These are phyloP conservation scores for Neoboletus brunneissimus DNA, from an alignment of 768 basidiomycete genomes.

Conservation along the genomic window DNA sequence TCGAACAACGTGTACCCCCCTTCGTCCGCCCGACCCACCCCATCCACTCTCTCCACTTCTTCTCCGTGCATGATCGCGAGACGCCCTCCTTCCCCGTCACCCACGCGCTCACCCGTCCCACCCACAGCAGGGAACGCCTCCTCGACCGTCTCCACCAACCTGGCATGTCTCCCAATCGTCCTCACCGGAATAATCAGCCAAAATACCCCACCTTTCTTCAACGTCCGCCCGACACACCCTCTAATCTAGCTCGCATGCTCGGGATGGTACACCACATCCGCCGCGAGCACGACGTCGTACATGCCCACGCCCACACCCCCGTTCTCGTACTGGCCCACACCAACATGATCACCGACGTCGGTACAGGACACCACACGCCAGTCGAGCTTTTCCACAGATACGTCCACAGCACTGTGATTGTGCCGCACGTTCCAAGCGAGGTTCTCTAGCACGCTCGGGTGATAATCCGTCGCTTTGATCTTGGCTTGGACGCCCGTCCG, in stretches of 20 bases:
- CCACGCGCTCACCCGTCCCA: neutral
- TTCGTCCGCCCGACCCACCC: slow-evolving; percentile 69
- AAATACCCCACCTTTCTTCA: slow-evolving; percentile 51
- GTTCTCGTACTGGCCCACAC: neutral
- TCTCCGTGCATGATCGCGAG: slow-evolving; percentile 50
- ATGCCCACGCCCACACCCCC: neutral
- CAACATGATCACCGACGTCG: neutral
- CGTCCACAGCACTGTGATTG: slow-evolving; percentile 41
- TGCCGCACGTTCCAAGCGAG: slow-evolving; percentile 54
- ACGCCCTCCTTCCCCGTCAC: neutral
- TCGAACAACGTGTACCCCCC: slow-evolving; percentile 64
- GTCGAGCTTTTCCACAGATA: slow-evolving; percentile 55
- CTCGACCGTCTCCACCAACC: slow-evolving; percentile 54
- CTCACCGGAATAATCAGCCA: slow-evolving; percentile 74
- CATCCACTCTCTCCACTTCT: slow-evolving; percentile 46
- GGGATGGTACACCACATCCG: slow-evolving; percentile 77
- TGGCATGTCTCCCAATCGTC: slow-evolving; percentile 60
- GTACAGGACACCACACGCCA: slow-evolving; percentile 51
- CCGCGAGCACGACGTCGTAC: slow-evolving; percentile 73
- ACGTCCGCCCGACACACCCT: slow-evolving; percentile 51
- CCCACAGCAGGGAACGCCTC: slow-evolving; percentile 42
- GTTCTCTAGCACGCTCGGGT: slow-evolving; percentile 71
- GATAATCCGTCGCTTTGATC: slow-evolving; percentile 75
- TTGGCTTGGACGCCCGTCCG: slow-evolving; percentile 12
- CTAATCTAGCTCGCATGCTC: slow-evolving; percentile 70